phyloP scores from a whole-genome alignment of 2,329 filamentous ascomycete genomes.

The Fusarium sp. region DNA sequence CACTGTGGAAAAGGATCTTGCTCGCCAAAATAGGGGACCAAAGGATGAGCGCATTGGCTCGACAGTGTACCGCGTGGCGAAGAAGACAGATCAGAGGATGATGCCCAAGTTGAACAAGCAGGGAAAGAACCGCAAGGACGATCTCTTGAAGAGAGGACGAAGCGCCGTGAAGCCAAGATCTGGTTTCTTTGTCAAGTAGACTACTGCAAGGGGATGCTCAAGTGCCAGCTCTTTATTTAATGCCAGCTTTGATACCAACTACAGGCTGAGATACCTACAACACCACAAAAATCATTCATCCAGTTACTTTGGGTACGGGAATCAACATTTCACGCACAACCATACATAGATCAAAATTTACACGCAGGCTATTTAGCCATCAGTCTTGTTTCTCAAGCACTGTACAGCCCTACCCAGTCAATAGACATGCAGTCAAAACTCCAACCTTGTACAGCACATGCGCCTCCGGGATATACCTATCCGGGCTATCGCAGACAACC shows the following conservation, averaged over 20 bases:
- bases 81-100: constrained; percentile 58
- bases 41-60: constrained; percentile 62
- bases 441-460: neutral
- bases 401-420: neutral
- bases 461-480: constrained; percentile 1
- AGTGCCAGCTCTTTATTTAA: constrained; percentile 11
- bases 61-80: constrained; percentile 64
- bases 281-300: neutral
- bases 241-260: constrained; percentile 16
- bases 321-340: neutral
- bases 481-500: constrained; percentile 3
- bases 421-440: neutral
- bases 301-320: neutral
- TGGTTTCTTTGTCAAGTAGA: constrained; percentile 57
- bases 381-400: neutral
- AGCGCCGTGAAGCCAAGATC: constrained; percentile 49
- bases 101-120: constrained; percentile 61
- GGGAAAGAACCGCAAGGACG: constrained; percentile 56
- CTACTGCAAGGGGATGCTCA: neutral
- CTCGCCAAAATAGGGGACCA: constrained; percentile 53
- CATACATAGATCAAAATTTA: neutral
- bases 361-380: neutral
- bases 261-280: constrained; percentile 1
- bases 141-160: constrained; percentile 60
- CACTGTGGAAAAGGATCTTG: constrained; percentile 53